Conservation (phyloP, 192 early-diverging fungal species). For the Entomortierella beljakovae region DNA sequence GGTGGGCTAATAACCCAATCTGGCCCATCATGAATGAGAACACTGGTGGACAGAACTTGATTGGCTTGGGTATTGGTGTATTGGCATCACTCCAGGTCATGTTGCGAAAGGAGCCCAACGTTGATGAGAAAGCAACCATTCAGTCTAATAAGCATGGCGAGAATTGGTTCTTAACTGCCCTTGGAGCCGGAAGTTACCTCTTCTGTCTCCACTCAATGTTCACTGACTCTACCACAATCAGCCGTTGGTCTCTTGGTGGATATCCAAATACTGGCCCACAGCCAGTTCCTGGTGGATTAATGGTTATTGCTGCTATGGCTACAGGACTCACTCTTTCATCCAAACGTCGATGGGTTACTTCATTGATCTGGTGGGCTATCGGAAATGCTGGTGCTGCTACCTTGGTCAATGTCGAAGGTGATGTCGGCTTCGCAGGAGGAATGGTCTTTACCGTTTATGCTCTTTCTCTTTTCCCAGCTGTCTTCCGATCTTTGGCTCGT, state of each 20-base stretch:
- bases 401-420: constrained; percentile 68
- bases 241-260: constrained; percentile 79
- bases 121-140: constrained; percentile 26
- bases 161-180: constrained; percentile 63
- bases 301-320: constrained; percentile 69
- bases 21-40: constrained; percentile 84
- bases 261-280: constrained; percentile 80
- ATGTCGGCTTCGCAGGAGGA: constrained; percentile 73
- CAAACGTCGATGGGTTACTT: constrained; percentile 56
- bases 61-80: constrained; percentile 70
- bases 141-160: constrained; percentile 21
- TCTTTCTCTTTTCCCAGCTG: constrained; percentile 67
- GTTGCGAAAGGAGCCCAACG: constrained; percentile 54
- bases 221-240: constrained; percentile 79
- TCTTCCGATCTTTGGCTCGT: constrained; percentile 66
- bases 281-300: constrained; percentile 78
- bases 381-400: constrained; percentile 64
- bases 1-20: constrained; percentile 83
- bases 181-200: constrained; percentile 72
- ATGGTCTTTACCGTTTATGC: constrained; percentile 71
- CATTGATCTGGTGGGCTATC: constrained; percentile 69
- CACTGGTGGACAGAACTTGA: constrained; percentile 79
- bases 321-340: constrained; percentile 66
- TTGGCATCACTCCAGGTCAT: constrained; percentile 69
- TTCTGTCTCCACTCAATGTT: constrained; percentile 84